Conservation (phyloP, 306 rosid species). For the Sicyos baderoa region DNA sequence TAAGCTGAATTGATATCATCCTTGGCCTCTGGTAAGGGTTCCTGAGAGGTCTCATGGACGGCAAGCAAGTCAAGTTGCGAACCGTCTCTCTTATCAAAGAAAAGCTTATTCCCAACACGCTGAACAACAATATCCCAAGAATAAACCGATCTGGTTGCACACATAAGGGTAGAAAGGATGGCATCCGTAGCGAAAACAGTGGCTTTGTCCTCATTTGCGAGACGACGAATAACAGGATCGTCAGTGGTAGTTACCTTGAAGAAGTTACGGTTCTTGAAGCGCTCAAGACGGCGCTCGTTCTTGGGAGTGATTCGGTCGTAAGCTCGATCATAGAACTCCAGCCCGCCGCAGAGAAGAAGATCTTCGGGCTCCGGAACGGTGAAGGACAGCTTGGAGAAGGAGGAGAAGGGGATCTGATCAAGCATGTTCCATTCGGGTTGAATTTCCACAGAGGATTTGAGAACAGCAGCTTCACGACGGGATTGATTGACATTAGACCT, state of each 20-base stretch:
- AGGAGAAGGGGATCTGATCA: slow-evolving; percentile 82
- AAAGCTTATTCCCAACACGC: slow-evolving; percentile 82
- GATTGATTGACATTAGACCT: slow-evolving; percentile 52
- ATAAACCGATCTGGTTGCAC: slow-evolving; percentile 82
- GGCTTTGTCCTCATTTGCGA: slow-evolving; percentile 82
- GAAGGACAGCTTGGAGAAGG: slow-evolving; percentile 89
- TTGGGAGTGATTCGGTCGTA: slow-evolving; percentile 68
- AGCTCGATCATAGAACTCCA: slow-evolving; percentile 69
- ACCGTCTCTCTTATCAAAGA: slow-evolving; percentile 83
- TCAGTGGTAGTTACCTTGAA: slow-evolving; percentile 84
- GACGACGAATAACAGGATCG: slow-evolving; percentile 80
- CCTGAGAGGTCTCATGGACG: slow-evolving; percentile 92
- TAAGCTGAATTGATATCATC: slow-evolving; percentile 87
- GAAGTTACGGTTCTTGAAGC: slow-evolving; percentile 80
- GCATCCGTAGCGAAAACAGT: slow-evolving; percentile 73
- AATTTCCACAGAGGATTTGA: slow-evolving; percentile 76
- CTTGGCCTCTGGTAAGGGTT: slow-evolving; percentile 84
- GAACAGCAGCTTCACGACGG: slow-evolving; percentile 81
- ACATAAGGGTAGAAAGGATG: slow-evolving; percentile 82
- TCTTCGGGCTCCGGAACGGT: slow-evolving; percentile 76
- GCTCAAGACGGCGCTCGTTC: slow-evolving; percentile 71
- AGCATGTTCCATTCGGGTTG: slow-evolving; percentile 97
- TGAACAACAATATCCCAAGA: slow-evolving; percentile 88
- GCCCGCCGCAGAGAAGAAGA: slow-evolving; percentile 65
- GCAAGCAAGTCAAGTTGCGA: slow-evolving; percentile 84